Evolutionary conservation across 2,329 filamentous ascomycete genomes (phyloP).

Genomic region (Sphaerulina vaccinii): DNA sequence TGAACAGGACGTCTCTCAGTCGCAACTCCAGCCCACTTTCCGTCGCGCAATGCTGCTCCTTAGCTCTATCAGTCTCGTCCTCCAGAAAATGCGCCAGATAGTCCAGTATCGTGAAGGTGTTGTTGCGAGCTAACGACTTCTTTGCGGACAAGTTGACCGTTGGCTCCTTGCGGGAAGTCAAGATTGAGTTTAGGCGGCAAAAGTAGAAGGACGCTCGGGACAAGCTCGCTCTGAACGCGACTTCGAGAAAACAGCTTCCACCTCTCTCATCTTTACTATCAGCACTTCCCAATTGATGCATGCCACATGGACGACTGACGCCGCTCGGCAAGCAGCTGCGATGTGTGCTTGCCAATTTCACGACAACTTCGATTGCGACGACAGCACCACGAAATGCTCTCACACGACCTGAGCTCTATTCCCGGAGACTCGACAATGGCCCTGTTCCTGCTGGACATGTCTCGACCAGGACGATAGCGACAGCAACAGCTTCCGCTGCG

Average conservation of each 20-base stretch:
- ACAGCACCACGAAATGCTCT: not conserved
- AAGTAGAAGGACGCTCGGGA: not conserved
- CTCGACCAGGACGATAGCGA: not conserved
- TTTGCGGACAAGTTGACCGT: not conserved
- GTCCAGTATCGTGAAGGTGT: not conserved
- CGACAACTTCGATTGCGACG: not conserved
- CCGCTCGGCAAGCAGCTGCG: conserved; percentile 37
- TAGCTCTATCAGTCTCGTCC: not conserved
- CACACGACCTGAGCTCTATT: not conserved
- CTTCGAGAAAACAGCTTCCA: not conserved
- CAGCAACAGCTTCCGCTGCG: not conserved
- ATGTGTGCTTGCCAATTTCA: conserved; percentile 27
- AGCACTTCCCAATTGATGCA: conserved; percentile 28
- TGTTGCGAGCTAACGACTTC: too few species aligned
- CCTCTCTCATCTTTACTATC: conserved; percentile 1
- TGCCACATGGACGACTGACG: conserved; percentile 37
- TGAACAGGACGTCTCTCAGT: not conserved
- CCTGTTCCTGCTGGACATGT: too few species aligned
- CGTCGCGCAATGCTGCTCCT: not conserved
- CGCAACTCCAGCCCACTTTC: not conserved
- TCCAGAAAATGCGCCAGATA: not conserved
- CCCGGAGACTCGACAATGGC: conserved; percentile 1
- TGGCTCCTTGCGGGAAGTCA: not conserved
- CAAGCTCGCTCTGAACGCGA: not conserved
- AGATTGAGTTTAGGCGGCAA: not conserved